Evolutionary conservation across 1,284 basidiomycete genomes (phyloP).

Genomic region (Dichomitus squalens): DNA sequence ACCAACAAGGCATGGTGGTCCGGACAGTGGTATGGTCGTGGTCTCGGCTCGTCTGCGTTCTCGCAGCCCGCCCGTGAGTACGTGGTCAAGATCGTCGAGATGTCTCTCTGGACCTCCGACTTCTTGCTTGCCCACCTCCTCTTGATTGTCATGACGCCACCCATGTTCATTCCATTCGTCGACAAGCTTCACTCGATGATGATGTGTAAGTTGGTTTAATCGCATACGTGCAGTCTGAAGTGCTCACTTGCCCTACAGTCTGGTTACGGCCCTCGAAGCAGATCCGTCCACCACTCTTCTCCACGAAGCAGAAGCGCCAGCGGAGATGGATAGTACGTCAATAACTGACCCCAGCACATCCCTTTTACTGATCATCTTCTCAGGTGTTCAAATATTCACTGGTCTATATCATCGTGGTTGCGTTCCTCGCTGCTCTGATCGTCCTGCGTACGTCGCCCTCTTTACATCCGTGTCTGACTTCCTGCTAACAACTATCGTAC

Average conservation of each 20-base stretch:
- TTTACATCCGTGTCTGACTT: neutral
- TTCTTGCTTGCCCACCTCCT: constrained; percentile 84
- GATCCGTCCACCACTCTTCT: constrained; percentile 94
- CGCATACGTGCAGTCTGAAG: constrained; percentile 19
- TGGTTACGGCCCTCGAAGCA: constrained; percentile 92
- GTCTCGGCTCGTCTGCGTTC: constrained; percentile 84
- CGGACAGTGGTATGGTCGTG: constrained; percentile 96
- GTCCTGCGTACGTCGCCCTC: constrained; percentile 63
- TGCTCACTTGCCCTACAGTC: constrained; percentile 46
- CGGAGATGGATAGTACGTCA: constrained; percentile 84
- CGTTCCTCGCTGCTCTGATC: constrained; percentile 82
- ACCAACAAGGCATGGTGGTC: constrained; percentile 98
- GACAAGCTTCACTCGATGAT: constrained; percentile 91
- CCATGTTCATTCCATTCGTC: constrained; percentile 84
- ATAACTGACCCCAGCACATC: neutral
- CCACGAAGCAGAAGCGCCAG: constrained; percentile 89
- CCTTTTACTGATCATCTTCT: neutral
- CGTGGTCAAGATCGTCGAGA: constrained; percentile 96
- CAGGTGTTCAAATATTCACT: constrained; percentile 82
- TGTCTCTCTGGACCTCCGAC: constrained; percentile 93
- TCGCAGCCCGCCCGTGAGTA: constrained; percentile 95
- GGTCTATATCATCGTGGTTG: constrained; percentile 81
- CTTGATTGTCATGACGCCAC: constrained; percentile 82
- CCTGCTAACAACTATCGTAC: neutral
- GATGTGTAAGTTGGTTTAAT: constrained; percentile 62